Percentiles rank a stretch among this genome's conserved stretches.
phyloP scores from a whole-genome alignment of 192 early-diverging fungal species.

The Coemansia guatemalensis region DNA sequence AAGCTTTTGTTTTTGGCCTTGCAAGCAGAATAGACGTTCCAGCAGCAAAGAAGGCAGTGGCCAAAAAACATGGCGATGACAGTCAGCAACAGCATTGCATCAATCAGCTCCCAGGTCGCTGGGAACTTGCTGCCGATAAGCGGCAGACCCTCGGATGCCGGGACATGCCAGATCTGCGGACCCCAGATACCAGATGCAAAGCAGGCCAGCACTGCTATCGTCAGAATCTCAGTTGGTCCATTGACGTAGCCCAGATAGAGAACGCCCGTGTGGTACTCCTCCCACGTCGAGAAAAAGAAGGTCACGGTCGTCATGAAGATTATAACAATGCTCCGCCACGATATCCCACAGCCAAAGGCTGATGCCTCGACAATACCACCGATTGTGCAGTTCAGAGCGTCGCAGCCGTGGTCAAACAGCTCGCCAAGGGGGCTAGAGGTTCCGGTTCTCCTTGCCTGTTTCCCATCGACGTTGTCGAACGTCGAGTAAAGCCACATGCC shows the following conservation, averaged over 20 bases:
- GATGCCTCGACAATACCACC: conserved; percentile 72
- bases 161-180: conserved; percentile 51
- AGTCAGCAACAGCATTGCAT: conserved; percentile 36
- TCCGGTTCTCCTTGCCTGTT: conserved; percentile 80
- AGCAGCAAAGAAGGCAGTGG: conserved; percentile 46
- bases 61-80: conserved; percentile 38
- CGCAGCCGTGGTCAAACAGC: conserved; percentile 85
- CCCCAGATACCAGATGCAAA: conserved; percentile 69
- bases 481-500: conserved; percentile 88
- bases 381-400: conserved; percentile 83
- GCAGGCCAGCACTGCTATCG: conserved; percentile 66
- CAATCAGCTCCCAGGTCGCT: conserved; percentile 38
- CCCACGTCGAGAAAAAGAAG: conserved; percentile 88
- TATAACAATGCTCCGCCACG: conserved; percentile 60
- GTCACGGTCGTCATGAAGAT: conserved; percentile 67
- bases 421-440: conserved; percentile 77
- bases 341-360: conserved; percentile 71
- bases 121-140: conserved; percentile 45
- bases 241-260: conserved; percentile 83
- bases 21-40: conserved; percentile 52
- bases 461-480: conserved; percentile 88
- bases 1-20: conserved; percentile 64
- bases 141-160: conserved; percentile 40
- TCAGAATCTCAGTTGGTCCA: conserved; percentile 84
- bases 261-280: conserved; percentile 86